Evolutionary conservation across 805 yeast genomes (phyloP), one percentile per base, ranked within the genome.

Genomic region (Lachancea quebecensis): DNA sequence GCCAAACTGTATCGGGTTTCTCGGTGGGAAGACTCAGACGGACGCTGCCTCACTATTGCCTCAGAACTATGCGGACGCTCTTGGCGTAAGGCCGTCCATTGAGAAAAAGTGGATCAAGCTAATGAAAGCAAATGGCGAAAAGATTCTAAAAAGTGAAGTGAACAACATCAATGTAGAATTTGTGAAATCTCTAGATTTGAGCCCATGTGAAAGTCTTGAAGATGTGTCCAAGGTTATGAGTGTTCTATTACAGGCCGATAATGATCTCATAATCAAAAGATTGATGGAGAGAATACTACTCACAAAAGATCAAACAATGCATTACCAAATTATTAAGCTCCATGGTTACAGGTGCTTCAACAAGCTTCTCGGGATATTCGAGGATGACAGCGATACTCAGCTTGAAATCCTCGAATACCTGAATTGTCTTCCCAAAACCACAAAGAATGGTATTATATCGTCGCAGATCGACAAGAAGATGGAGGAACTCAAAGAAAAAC

Each of bases 1-100:
- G 52, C 73, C 84, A 27, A 90, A 88, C 65, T 91, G 99, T 74
- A 74, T 88, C 36, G 96, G 97, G 30, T 82, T 84, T 53, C 78
- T 91, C 71, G 99, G 98, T 52, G 99, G 99, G 40, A 90, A 89
- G 65, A 91, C 96, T 2, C 99, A 93, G 68, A 89, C 98, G 1
- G 95, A 89, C 54, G 85, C 91, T 29, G 91, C 91, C 1, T 74
- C 86, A 34, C 68, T 87, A 46, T 72, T 91, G 41, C 96, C 98
- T 2, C 91, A 86, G 50, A 77, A 80, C 18, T 74, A 85, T 31
- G 79, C 93, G 9, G 95, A 85, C 50, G 97, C 96, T 0, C 72
- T 93, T 39, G 95, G 95, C 15, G 82, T 90, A 9, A 70, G 77
- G 11, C 68, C 77, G 1, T 73, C 73, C 21, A 79, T 79, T 50